Base-by-base conservation (phyloP, 441 rosid species). In the Biscutella auriculata region DNA sequence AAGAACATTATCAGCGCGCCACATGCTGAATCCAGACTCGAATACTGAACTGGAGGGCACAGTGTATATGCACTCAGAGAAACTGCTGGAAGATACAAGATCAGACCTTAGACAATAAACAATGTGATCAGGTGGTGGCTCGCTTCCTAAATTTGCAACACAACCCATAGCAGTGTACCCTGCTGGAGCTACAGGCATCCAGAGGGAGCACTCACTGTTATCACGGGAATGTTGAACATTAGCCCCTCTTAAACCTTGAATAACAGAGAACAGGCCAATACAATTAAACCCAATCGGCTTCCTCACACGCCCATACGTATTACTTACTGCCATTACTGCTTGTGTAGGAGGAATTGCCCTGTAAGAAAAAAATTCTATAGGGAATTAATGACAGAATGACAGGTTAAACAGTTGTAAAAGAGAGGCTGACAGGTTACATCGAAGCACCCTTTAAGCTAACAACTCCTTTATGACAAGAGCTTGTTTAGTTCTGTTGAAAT, bases 281-380 rank as follows among this genome's bases (percentile, higher is more conserved):
- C 88, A 77, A 63, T 74, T 68, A 74, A 77, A 95, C 75, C 98
- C 86, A 51, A 79, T 43, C 10, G 99, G 98, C 77, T 91, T 95
- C 62, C 86, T 68, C 76, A 86, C 99, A 66, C 99, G 97, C 56
- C 99, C 99, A 81, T 95, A 86, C 37, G 83, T 71, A 76, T 95
- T 88, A 74, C 88, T 80, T 27, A 95, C 90, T 42, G 99, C 92
- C 89, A 91, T 80, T 52, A 91, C 99, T 6, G 92, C 95, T 55
- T 84, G 97, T 27, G 99, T 79, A 26, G 99, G 99, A 70, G 99
- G 97, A 79, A 76, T 91, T 63, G 97, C 76, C 88, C 99, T 95
- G 85, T 42, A 68, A 60, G 50, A 9, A 77, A 49, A 27, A 29
- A 0, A 8, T 29, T 40, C 16, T 19, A 47, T n/a, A 57, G 32